Base-by-base conservation (phyloP, 2,329 filamentous ascomycete genomes). In the Lachnum nothofagi region DNA sequence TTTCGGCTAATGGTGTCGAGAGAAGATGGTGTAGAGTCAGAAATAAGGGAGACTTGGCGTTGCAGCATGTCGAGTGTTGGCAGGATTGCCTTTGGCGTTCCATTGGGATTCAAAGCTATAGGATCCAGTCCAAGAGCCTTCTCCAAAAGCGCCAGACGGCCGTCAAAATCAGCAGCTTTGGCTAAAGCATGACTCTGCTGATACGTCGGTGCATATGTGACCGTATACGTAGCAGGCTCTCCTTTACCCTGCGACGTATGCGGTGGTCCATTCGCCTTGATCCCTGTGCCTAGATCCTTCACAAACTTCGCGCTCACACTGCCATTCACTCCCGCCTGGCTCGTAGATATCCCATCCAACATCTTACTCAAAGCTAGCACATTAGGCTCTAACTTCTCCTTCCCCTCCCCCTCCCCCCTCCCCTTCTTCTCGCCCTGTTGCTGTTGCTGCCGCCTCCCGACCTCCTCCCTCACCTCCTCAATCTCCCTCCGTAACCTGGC, bases 161-260 rank as follows among this genome's bases (percentile, higher is more conserved):
- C 78, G 64, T 97, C 91, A 61, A 98, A 96, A 54, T 93, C 86
- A 20, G 91, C 88, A 5, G 88, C 85, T 66, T 90, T 87, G 27
- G 83, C 81, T 29, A 96, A 74, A 22, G 85, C 80, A 61, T 88
- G 85, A 34, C 75, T 83, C 63, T 85, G 77, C 59, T 84, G 79
- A 57, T 82, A 87, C 42, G 68, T 76, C 38, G 73, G 83, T 25
- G 80, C 76, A 58, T 85, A 85, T 24, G 79, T 83, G 42, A 85
- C 70, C 1, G 79, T 84, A 60, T 85, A 85, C 25, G 78, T 83
- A 29, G 78, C 69, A 44, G 61, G 51, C 42, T 65, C 53, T 39
- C 57, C 50, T n/a, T 51, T 46, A 6, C 47, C 52, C 33, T 57
- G 56, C 45, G 51, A 50, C 34, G 51, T 55, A 38, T 61, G 51